Conservation (phyloP, 2,329 filamentous ascomycete species). For the Emergomyces africanus region DNA sequence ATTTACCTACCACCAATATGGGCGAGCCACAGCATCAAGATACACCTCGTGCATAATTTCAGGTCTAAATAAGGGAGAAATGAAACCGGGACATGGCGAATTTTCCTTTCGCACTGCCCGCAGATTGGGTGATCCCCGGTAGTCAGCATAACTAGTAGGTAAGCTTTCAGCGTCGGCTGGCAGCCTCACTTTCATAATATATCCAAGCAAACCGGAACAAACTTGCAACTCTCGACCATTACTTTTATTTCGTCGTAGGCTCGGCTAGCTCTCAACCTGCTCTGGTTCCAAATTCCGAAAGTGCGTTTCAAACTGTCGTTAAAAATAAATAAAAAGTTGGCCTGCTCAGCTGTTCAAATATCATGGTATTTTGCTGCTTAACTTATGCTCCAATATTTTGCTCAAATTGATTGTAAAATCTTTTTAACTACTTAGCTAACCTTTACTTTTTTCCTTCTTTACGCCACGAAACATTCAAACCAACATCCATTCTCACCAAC, state of each 20-base stretch:
- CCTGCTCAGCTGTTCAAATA: background rate
- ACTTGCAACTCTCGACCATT: background rate
- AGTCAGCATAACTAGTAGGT: background rate
- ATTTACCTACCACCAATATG: constrained; percentile 1
- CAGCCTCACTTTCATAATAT: constrained; percentile 2
- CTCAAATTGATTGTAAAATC: background rate
- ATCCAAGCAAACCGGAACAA: background rate
- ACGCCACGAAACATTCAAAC: background rate
- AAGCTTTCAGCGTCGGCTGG: background rate
- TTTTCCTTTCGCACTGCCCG: background rate
- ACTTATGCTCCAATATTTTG: background rate
- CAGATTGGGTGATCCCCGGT: background rate
- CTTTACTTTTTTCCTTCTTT: background rate
- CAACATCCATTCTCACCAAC: background rate
- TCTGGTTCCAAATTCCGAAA: background rate
- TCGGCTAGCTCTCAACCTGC: background rate
- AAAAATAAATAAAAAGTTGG: background rate
- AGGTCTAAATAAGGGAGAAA: background rate
- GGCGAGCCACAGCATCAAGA: constrained; percentile 1
- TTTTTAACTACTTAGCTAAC: background rate
- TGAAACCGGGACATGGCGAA: background rate
- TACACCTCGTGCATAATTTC: background rate
- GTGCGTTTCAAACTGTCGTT: background rate
- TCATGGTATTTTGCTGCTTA: background rate
- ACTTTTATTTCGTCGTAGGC: background rate